Conservation (phyloP, 208 protist genomes). For the Leishmania mexicana region DNA sequence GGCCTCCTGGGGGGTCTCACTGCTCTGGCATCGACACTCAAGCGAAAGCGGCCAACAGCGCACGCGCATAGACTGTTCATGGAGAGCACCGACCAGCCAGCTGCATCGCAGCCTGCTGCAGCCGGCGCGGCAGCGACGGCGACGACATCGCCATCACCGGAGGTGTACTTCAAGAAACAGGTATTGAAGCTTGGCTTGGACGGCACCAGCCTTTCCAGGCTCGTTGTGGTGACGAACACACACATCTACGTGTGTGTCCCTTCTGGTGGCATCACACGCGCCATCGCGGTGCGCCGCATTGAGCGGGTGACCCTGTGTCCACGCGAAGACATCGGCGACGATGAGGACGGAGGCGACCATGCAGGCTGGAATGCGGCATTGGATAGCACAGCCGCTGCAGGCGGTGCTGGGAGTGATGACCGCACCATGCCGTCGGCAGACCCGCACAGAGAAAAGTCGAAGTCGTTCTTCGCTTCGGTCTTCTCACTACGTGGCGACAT, state of each 20-base stretch:
- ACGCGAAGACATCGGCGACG: constrained; percentile 13
- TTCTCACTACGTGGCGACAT: neutral
- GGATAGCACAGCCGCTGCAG: neutral
- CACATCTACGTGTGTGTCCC: constrained; percentile 49
- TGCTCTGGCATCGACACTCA: neutral
- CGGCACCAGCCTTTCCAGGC: constrained; percentile 41
- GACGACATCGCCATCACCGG: neutral
- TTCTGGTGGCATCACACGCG: constrained; percentile 54
- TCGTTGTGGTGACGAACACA: constrained; percentile 38
- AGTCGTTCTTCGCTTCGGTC: constrained; percentile 13
- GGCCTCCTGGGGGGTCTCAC: neutral
- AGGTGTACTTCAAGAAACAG: constrained; percentile 27
- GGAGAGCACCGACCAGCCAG: neutral
- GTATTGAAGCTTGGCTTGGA: constrained; percentile 58
- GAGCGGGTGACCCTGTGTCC: constrained; percentile 36
- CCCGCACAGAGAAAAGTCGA: neutral
- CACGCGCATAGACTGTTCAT: neutral
- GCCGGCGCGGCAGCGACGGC: neutral
- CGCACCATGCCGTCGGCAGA: neutral
- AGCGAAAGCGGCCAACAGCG: neutral
- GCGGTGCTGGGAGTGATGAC: neutral
- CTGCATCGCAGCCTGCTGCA: neutral
- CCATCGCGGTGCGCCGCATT: constrained; percentile 30
- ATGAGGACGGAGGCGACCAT: constrained; percentile 3
- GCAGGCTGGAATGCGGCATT: neutral